Conservation (phyloP, 371 early-diverging fungal genomes). For the Apophysomyces trapeziformis region DNA sequence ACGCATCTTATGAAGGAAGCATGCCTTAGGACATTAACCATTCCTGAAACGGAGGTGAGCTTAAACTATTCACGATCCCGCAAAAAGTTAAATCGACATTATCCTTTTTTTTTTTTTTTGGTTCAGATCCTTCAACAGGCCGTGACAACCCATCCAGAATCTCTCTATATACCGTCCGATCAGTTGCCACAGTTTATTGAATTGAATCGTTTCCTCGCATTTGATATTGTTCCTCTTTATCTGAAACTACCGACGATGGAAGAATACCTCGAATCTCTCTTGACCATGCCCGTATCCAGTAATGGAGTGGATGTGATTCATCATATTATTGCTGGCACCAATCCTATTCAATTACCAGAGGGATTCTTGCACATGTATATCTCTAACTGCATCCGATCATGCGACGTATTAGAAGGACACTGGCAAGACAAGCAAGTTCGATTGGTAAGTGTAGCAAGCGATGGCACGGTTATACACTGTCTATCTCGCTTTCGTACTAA, state of each 20-base stretch:
- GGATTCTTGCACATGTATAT: slow-evolving; percentile 69
- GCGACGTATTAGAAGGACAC: slow-evolving; percentile 59
- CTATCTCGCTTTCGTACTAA: too few relatives aligned
- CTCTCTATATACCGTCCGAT: slow-evolving; percentile 28
- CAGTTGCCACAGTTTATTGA: slow-evolving; percentile 35
- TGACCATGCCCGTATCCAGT: slow-evolving; percentile 29
- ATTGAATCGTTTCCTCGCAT: slow-evolving; percentile 41
- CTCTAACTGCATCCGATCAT: slow-evolving; percentile 68
- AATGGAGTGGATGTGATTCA: slow-evolving; percentile 71
- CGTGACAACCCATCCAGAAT: not conserved
- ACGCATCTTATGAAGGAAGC: slow-evolving; percentile 24
- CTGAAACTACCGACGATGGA: slow-evolving; percentile 14
- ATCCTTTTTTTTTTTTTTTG: not conserved
- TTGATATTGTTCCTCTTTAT: slow-evolving; percentile 32
- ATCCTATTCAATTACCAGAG: slow-evolving; percentile 34
- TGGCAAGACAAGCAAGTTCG: slow-evolving; percentile 69
- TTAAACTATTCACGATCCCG: not conserved
- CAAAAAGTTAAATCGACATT: not conserved
- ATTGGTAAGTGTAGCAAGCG: slow-evolving; percentile 48
- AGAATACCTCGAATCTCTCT: slow-evolving; percentile 38
- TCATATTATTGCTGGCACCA: slow-evolving; percentile 47
- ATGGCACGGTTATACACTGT: too few relatives aligned
- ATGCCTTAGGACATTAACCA: slow-evolving; percentile 33
- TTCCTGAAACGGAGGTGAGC: slow-evolving; percentile 46
- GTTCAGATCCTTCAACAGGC: not conserved